Evolutionary conservation across 2,329 filamentous ascomycete species (phyloP).

Genomic region (Stagonosporopsis chrysanthemi): DNA sequence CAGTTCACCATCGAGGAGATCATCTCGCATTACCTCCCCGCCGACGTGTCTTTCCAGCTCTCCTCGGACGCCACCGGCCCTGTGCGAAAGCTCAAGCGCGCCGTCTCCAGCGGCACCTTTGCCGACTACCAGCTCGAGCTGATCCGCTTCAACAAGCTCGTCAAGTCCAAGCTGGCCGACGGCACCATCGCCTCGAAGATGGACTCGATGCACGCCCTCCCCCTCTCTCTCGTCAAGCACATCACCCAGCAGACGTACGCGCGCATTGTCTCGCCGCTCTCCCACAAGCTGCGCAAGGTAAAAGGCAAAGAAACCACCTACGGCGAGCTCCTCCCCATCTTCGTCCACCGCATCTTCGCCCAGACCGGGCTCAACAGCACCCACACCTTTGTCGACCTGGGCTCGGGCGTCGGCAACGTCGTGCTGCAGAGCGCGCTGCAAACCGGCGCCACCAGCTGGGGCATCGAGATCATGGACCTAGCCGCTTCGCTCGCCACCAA

Average conservation of each 20-base stretch:
- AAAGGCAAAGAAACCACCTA: constrained; percentile 93
- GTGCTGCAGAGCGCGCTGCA: constrained; percentile 93
- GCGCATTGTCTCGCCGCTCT: constrained; percentile 87
- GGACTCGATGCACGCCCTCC: constrained; percentile 71
- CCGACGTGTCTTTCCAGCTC: constrained; percentile 71
- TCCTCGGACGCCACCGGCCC: constrained; percentile 76
- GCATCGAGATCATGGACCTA: constrained; percentile 94
- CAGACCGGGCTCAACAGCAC: constrained; percentile 79
- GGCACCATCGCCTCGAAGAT: constrained; percentile 78
- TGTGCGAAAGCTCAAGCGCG: constrained; percentile 77
- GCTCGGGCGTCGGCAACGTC: constrained; percentile 95
- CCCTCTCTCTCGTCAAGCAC: constrained; percentile 71
- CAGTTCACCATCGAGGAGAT: constrained; percentile 71
- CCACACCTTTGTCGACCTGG: constrained; percentile 91
- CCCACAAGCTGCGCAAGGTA: constrained; percentile 84
- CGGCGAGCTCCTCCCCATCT: constrained; percentile 86
- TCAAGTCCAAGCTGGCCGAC: constrained; percentile 70
- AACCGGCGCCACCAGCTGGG: constrained; percentile 92
- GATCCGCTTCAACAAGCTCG: constrained; percentile 76
- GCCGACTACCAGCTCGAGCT: constrained; percentile 76
- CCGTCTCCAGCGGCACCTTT: constrained; percentile 70
- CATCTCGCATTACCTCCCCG: constrained; percentile 76
- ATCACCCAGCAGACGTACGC: constrained; percentile 90
- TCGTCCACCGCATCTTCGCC: constrained; percentile 82
- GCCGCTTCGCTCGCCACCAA: constrained; percentile 81